These are phyloP conservation scores for Scheffersomyces coipomensis DNA, from an alignment of 805 yeast species.

Conservation along the genomic window DNA sequence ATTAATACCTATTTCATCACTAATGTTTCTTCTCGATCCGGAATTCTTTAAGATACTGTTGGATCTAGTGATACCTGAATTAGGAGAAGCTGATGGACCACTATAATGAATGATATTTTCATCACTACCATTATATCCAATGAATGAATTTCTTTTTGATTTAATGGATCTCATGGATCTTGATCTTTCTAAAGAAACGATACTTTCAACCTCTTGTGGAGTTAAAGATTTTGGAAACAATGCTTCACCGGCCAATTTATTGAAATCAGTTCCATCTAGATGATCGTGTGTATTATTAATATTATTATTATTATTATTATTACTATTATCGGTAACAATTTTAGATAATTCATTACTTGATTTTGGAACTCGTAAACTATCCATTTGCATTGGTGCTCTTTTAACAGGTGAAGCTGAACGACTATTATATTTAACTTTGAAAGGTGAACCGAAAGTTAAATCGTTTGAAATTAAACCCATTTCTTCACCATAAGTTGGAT, in stretches of 20 bases:
- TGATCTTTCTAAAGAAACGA: slow-evolving; percentile 68
- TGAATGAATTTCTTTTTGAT: slow-evolving; percentile 36
- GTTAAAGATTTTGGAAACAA: slow-evolving; percentile 71
- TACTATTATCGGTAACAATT: neutral
- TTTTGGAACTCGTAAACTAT: neutral
- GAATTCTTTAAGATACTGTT: slow-evolving; percentile 40
- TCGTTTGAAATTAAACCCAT: slow-evolving; percentile 13
- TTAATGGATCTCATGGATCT: slow-evolving; percentile 55
- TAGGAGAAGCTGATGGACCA: slow-evolving; percentile 16
- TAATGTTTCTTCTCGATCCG: slow-evolving; percentile 7
- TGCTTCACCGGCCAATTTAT: slow-evolving; percentile 44
- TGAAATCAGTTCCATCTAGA: too few relatives aligned
- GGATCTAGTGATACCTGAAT: slow-evolving; percentile 26
- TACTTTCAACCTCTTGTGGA: slow-evolving; percentile 69
- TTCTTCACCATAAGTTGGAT: slow-evolving; percentile 25
- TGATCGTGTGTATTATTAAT: too few relatives aligned
- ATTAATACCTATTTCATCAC: slow-evolving; percentile 7
- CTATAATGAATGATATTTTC: slow-evolving; percentile 33
- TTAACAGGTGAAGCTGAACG: slow-evolving; percentile 1
- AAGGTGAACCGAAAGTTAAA: slow-evolving; percentile 33
- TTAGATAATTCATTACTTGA: neutral
- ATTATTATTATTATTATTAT: neutral
- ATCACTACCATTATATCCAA: slow-evolving; percentile 40
- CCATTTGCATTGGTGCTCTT: neutral
- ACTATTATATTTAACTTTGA: slow-evolving; percentile 16